Percentiles rank a stretch among this genome's conserved stretches.
These are phyloP conservation scores for Limonium bicolor DNA, from an alignment of 148 eudicot species.

Conservation along the genomic window DNA sequence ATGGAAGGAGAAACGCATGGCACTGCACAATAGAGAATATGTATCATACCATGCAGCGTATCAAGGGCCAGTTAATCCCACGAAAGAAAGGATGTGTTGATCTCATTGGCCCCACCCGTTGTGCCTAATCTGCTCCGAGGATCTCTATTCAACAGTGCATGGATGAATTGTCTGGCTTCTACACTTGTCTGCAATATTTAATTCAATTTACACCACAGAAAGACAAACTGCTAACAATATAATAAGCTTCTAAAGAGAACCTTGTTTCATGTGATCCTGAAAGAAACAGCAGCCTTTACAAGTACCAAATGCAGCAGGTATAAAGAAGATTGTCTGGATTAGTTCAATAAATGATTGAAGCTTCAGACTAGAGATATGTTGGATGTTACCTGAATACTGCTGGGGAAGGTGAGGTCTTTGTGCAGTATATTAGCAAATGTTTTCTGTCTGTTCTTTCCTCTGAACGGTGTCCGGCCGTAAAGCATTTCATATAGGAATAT, in stretches of 20 bases:
- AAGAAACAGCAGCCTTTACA: too few relatives aligned
- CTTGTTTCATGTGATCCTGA: too few relatives aligned
- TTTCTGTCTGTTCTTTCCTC: conserved; percentile 90
- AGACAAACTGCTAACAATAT: neutral
- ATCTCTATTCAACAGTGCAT: conserved; percentile 68
- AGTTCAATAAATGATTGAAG: neutral
- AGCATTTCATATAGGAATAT: conserved; percentile 89
- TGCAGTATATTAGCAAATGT: conserved; percentile 81
- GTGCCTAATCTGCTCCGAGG: conserved; percentile 83
- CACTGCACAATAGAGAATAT: neutral
- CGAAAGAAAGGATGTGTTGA: conserved; percentile 81
- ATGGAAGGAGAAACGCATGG: neutral
- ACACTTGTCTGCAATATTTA: conserved; percentile 55
- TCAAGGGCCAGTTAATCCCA: conserved; percentile 89
- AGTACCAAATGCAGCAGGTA: neutral
- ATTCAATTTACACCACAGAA: neutral
- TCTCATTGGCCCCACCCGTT: conserved; percentile 61
- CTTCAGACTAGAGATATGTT: too few relatives aligned
- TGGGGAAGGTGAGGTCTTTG: conserved; percentile 95
- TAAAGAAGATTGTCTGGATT: neutral
- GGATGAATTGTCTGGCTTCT: conserved; percentile 74
- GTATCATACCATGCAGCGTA: conserved; percentile 72
- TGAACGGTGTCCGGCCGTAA: conserved; percentile 94
- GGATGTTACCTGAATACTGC: conserved; percentile 75
- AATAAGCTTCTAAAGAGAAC: neutral